These are phyloP conservation scores for Phallus indusiatus DNA, from an alignment of 768 basidiomycete species.

Conservation along the genomic window DNA sequence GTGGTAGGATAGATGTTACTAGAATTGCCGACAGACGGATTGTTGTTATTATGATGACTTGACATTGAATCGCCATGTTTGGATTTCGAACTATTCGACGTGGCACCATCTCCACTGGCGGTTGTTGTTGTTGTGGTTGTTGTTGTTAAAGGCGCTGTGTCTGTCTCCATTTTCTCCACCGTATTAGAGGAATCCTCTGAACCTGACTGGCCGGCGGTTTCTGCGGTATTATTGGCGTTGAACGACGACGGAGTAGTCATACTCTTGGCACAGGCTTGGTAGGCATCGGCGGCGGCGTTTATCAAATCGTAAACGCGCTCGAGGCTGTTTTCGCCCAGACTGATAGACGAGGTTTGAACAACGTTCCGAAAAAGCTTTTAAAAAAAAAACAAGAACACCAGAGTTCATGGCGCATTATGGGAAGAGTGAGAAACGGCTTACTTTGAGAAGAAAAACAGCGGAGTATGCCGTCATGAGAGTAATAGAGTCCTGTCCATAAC, in stretches of 20 bases:
- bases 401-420: too few relatives aligned
- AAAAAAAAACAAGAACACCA: neutral
- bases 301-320: conserved; percentile 60
- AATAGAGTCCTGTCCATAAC: conserved; percentile 77
- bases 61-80: neutral
- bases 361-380: conserved; percentile 52
- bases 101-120: neutral
- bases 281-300: conserved; percentile 64
- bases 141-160: neutral
- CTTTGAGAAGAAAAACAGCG: conserved; percentile 72
- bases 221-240: neutral
- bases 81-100: neutral
- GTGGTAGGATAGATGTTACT: neutral
- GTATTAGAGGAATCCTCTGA: neutral
- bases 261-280: conserved; percentile 54
- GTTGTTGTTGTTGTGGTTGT: too few relatives aligned
- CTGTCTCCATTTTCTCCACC: neutral
- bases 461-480: conserved; percentile 83
- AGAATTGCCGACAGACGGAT: neutral
- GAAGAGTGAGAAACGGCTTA: conserved; percentile 18
- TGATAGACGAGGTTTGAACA: conserved; percentile 27
- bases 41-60: neutral
- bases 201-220: neutral
- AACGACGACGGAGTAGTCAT: conserved; percentile 40
- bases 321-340: conserved; percentile 50